Conservation (phyloP, 2,329 filamentous ascomycete species). For the Coniochaeta hoffmannii region DNA sequence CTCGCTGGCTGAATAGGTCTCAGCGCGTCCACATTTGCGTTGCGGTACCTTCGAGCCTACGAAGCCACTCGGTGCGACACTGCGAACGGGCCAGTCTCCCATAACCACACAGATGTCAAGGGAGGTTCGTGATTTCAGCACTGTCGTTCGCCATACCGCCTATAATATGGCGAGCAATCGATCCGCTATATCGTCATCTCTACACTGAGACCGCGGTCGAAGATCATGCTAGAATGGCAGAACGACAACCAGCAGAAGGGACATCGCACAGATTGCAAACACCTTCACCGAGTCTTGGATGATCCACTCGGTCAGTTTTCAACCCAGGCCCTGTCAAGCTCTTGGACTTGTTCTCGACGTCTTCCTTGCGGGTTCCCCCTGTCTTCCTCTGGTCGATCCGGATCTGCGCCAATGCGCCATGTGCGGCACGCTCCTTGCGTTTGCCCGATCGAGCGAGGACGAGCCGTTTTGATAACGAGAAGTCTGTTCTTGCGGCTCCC, state of each 20-base stretch:
- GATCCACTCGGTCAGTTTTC: neutral
- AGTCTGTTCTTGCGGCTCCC: neutral
- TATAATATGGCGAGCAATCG: neutral
- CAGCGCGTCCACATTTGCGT: too few species aligned
- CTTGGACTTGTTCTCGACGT: neutral
- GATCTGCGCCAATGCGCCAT: constrained; percentile 1
- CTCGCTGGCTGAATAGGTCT: too few species aligned
- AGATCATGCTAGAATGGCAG: neutral
- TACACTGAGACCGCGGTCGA: neutral
- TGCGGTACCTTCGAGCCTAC: too few species aligned
- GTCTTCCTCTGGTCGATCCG: neutral
- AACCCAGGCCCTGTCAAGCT: neutral
- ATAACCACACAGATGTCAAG: neutral
- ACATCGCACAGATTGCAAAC: neutral
- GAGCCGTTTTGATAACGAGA: neutral
- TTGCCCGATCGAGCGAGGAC: neutral
- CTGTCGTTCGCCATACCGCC: neutral
- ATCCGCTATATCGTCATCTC: neutral
- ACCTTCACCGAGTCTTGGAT: neutral
- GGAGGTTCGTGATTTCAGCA: neutral
- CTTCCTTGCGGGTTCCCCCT: neutral
- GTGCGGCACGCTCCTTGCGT: neutral
- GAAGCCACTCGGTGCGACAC: too few species aligned
- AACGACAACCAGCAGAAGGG: neutral
- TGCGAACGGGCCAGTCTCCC: too few species aligned